Conservation (phyloP, 495 filamentous ascomycete genomes). For the Tirmania nivea region DNA sequence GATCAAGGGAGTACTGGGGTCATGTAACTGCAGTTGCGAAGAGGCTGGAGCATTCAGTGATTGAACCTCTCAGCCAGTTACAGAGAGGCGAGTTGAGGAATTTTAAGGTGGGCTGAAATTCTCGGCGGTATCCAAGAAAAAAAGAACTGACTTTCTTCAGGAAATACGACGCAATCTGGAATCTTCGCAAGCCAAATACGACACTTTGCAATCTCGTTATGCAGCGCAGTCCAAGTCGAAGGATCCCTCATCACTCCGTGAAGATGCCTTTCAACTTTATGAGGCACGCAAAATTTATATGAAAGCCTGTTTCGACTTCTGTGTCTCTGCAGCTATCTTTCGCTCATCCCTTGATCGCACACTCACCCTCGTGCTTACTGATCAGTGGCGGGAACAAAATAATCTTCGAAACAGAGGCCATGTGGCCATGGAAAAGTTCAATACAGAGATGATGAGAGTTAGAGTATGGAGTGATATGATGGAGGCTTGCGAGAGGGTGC, state of each 20-base stretch:
- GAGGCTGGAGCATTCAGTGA: constrained; percentile 49
- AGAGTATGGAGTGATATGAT: constrained; percentile 83
- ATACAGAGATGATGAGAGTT: constrained; percentile 67
- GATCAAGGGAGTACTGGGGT: constrained; percentile 65
- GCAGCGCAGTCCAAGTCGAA: constrained; percentile 73
- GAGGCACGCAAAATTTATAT: constrained; percentile 82
- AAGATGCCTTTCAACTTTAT: constrained; percentile 91
- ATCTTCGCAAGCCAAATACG: constrained; percentile 60
- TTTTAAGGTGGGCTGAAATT: constrained; percentile 32
- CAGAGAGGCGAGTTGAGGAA: constrained; percentile 46
- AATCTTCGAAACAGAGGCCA: constrained; percentile 36
- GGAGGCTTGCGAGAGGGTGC: constrained; percentile 58
- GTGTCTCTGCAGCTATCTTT: constrained; percentile 61
- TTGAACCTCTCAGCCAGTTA: constrained; percentile 63
- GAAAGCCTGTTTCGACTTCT: constrained; percentile 83
- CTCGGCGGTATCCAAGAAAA: not conserved
- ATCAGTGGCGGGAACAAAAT: constrained; percentile 71
- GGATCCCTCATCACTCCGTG: constrained; percentile 68
- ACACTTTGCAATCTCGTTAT: constrained; percentile 58
- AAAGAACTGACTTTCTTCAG: constrained; percentile 17
- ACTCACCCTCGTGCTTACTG: constrained; percentile 61
- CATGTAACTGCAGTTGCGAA: constrained; percentile 47
- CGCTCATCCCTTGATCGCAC: constrained; percentile 61
- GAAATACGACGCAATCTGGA: constrained; percentile 57
- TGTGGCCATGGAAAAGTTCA: constrained; percentile 37